phyloP scores from a whole-genome alignment of 2,329 filamentous ascomycete genomes.

The Teratosphaeria nubilosa region DNA sequence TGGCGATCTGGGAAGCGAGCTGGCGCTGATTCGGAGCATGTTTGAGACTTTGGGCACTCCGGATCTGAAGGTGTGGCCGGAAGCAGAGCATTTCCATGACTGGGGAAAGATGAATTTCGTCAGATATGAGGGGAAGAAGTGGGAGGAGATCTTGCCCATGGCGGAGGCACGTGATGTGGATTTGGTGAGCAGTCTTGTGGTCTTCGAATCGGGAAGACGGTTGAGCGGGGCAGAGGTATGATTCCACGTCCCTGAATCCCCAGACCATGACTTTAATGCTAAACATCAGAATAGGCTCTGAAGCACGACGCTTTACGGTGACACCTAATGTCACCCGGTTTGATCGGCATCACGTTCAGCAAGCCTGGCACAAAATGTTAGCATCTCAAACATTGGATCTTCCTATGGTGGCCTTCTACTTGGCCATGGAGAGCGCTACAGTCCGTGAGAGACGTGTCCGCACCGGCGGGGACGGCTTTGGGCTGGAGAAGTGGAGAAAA shows the following conservation, averaged over 20 bases:
- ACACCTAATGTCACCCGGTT: background rate
- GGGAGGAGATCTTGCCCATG: conserved; percentile 59
- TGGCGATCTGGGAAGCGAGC: conserved; percentile 81
- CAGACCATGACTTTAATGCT: background rate
- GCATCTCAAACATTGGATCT: background rate
- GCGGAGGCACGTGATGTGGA: conserved; percentile 50
- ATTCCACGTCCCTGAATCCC: background rate
- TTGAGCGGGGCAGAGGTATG: conserved; percentile 54
- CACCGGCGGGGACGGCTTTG: background rate
- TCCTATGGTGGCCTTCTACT: background rate
- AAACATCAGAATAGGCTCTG: background rate
- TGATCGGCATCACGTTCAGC: background rate
- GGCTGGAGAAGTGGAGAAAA: background rate
- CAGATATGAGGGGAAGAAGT: conserved; percentile 56
- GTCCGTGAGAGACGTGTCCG: background rate
- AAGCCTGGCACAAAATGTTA: background rate
- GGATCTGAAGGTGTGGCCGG: conserved; percentile 68
- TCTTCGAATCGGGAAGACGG: conserved; percentile 60
- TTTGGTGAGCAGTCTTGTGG: conserved; percentile 57
- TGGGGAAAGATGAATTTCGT: conserved; percentile 81
- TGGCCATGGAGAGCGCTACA: background rate
- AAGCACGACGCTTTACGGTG: background rate
- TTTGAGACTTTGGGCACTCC: conserved; percentile 89
- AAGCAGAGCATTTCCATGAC: conserved; percentile 63
- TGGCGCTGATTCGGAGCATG: conserved; percentile 82